These are phyloP conservation scores for Nicotiana attenuata DNA, from an alignment of 257 asterid species.

Conservation along the genomic window DNA sequence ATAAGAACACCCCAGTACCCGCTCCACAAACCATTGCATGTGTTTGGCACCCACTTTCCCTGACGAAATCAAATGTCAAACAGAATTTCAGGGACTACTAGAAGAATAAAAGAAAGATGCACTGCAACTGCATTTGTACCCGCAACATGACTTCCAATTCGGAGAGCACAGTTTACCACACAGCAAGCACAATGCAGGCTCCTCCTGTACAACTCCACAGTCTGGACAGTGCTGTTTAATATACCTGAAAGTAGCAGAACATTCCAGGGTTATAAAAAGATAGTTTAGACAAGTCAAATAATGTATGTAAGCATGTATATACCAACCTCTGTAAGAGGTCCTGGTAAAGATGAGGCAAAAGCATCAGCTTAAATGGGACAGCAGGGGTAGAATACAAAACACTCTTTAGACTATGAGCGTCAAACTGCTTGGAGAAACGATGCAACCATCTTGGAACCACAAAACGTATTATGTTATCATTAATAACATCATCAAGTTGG, in stretches of 20 bases:
- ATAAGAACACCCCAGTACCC: conserved; percentile 87
- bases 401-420: conserved; percentile 27
- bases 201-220: conserved; percentile 66
- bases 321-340: conserved; percentile 86
- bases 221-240: conserved; percentile 75
- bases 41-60: conserved; percentile 75
- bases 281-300: neutral
- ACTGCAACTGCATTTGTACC: conserved; percentile 34
- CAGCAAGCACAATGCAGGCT: conserved; percentile 83
- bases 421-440: conserved; percentile 47
- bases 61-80: conserved; percentile 23
- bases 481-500: conserved; percentile 45
- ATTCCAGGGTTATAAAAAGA: neutral
- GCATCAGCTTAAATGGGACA: conserved; percentile 78
- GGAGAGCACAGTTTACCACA: conserved; percentile 96
- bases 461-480: conserved; percentile 45
- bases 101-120: neutral
- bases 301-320: neutral
- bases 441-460: conserved; percentile 59
- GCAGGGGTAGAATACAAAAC: conserved; percentile 62
- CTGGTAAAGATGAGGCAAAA: conserved; percentile 80
- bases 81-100: neutral
- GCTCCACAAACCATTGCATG: conserved; percentile 91
- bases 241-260: conserved; percentile 34
- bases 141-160: conserved; percentile 86